Base-by-base conservation (phyloP, 2,329 filamentous ascomycete genomes). In the Fusarium nurragi region DNA sequence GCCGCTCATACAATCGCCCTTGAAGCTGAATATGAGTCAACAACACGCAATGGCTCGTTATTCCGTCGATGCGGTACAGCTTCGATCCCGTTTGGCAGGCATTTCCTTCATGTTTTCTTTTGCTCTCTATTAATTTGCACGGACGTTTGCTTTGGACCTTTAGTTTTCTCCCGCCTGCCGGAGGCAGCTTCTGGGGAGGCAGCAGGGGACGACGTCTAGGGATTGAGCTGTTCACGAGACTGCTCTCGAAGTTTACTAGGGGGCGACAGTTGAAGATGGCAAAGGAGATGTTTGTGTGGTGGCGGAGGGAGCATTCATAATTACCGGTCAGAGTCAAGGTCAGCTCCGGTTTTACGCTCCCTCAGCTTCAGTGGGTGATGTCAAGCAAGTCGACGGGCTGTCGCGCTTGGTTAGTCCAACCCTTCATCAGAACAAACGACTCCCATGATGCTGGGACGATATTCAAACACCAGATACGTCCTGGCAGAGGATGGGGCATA, bases 61-160 rank as follows among this genome's bases (percentile, higher is more conserved):
- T 65, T 68, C 58, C 69, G 74, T 79, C 74, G 76, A 74, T 78
- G 76, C 76, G 76, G 69, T 77, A 74, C 64, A 75, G 73, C 72
- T 77, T 71, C 75, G 75, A 74, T 67, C 60, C 40, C 54, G 54
- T 54, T 46, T 28, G 67, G 52, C 68, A 67, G 68, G 67, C 67
- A 69, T 74, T 75, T 71, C 64, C 60, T 71, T 70, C 34, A 47
- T 63, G 37, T 73, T 73, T 72, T 64, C 59, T 72, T 74, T 75
- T 71, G 40, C 64, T 66, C 55, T 47, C 65, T 50, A 55, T 49
- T 56, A 62, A 57, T 56, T 57, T 64, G 45, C 46, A 49, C 34
- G 55, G 55, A 70, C 60, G 39, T 48, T 67, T 68, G 65, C 62
- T 57, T 65, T 69, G 52, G 54, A 56, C 65, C 72, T 68, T 69